Evolutionary conservation across 2,329 filamentous ascomycete genomes (phyloP).

Genomic region (Chalaropsis thielavioides): DNA sequence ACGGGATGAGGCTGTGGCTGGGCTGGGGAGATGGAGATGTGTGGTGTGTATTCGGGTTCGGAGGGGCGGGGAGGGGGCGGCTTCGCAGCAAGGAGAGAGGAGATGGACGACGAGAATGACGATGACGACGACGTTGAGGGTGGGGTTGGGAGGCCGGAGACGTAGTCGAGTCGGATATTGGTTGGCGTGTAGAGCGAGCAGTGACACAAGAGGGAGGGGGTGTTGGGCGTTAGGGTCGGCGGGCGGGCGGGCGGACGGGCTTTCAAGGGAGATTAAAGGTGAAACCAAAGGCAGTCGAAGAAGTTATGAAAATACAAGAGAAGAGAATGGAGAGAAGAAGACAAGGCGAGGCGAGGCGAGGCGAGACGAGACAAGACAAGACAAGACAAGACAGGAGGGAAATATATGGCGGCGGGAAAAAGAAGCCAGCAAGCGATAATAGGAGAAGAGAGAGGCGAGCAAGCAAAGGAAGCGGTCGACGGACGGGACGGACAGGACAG

Average conservation of each 20-base stretch:
- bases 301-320: not conserved
- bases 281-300: not conserved
- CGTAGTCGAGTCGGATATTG: no score
- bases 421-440: constrained; percentile 1
- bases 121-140: no score
- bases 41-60: not conserved
- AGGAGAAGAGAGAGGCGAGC: not conserved
- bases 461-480: not conserved
- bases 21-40: not conserved
- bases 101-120: no score
- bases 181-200: no score
- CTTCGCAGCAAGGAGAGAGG: not conserved
- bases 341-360: not conserved
- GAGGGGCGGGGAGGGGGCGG: not conserved
- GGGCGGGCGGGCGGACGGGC: no score
- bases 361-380: not conserved
- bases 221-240: not conserved
- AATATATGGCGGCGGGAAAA: not conserved
- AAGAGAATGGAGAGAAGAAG: not conserved
- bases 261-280: not conserved
- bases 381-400: not conserved
- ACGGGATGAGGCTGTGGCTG: not conserved
- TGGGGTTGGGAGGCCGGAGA: no score
- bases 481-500: not conserved
- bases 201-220: not conserved